These are phyloP conservation scores for Xylariales sp. DNA, from an alignment of 2,329 filamentous ascomycete species.

Conservation along the genomic window DNA sequence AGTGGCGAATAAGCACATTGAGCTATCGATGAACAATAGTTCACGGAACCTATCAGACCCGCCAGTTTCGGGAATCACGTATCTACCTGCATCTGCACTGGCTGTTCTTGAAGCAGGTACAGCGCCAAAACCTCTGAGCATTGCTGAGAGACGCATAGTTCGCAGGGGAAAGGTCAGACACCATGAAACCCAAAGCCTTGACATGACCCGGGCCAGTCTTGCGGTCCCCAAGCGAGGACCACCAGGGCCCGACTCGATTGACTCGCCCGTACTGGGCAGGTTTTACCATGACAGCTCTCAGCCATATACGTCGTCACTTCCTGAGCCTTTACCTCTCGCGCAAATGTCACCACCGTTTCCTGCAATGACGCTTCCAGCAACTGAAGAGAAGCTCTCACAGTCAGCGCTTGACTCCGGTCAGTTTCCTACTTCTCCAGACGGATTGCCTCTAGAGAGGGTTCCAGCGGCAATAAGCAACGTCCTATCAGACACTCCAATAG, in stretches of 20 bases:
- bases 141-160: conserved; percentile 18
- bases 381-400: no score
- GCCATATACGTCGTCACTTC: conserved; percentile 5
- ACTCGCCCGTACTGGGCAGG: conserved; percentile 22
- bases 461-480: no score
- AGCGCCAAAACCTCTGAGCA: conserved; percentile 12
- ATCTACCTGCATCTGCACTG: no score
- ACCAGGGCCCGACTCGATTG: conserved; percentile 9
- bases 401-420: no score
- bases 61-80: no score
- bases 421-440: no score
- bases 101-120: no score
- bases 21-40: no score
- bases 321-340: conserved; percentile 8
- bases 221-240: conserved; percentile 1
- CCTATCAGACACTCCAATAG: no score
- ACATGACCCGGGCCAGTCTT: conserved; percentile 13
- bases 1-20: no score
- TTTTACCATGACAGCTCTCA: conserved; percentile 12
- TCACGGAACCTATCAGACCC: no score
- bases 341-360: conserved; percentile 7
- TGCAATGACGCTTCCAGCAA: not conserved
- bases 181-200: conserved; percentile 19
- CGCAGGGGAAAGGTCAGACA: conserved; percentile 19
- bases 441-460: not conserved